phyloP scores from a whole-genome alignment of 2,329 filamentous ascomycete genomes.

The Aspergillus melleus region DNA sequence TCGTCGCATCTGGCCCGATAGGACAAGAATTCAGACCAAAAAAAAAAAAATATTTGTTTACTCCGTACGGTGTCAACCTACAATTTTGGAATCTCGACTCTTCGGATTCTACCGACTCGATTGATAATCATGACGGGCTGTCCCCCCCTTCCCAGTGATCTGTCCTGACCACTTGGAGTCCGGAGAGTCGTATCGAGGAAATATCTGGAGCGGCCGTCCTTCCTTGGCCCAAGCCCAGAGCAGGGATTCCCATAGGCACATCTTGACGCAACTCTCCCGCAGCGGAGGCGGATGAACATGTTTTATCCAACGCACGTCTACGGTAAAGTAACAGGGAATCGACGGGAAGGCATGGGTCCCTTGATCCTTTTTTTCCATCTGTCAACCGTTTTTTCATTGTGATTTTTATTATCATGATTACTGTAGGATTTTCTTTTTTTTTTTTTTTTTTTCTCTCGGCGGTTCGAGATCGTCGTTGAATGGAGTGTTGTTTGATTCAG shows the following conservation, averaged over 20 bases:
- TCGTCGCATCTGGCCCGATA: not conserved
- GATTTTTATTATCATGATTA: too few species aligned
- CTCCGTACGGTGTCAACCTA: too few species aligned
- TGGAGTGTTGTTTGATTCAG: not conserved
- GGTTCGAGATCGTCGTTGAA: too few species aligned
- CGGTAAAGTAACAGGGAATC: conserved; percentile 21
- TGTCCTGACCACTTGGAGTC: not conserved
- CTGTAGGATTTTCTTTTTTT: not conserved
- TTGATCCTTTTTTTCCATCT: conserved; percentile 7
- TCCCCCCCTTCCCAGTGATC: not conserved
- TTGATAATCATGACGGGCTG: not conserved
- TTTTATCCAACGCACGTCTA: conserved; percentile 7
- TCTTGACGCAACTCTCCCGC: conserved; percentile 14
- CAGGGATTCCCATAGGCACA: conserved; percentile 7
- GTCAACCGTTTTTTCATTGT: conserved; percentile 1
- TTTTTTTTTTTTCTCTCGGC: not conserved
- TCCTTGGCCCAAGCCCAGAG: not conserved
- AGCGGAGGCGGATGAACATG: conserved; percentile 5
- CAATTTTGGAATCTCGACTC: not conserved
- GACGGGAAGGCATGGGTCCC: conserved; percentile 22
- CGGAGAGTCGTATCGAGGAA: not conserved
- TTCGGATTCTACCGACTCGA: not conserved
- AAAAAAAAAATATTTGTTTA: too few species aligned
- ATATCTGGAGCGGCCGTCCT: not conserved
- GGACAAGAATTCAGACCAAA: too few species aligned